These are phyloP conservation scores for Aspergillus affinis DNA, from an alignment of 495 filamentous ascomycete genomes.

Conservation along the genomic window DNA sequence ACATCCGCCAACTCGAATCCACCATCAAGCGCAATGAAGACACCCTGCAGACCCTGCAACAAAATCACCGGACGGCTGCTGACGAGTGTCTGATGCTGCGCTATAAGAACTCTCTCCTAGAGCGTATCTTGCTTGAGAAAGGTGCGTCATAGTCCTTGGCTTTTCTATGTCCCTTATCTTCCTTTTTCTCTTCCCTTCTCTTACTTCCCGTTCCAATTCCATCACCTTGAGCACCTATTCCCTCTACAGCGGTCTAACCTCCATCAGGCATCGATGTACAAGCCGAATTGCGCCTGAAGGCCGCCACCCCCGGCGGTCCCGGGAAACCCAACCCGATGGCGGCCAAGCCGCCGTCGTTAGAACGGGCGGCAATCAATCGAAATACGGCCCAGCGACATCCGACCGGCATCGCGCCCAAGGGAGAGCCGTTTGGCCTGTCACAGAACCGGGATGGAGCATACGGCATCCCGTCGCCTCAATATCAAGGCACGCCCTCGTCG, in stretches of 20 bases:
- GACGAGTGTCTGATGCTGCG: slow-evolving; percentile 98
- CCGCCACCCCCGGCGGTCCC: slow-evolving; percentile 64
- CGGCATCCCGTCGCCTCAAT: slow-evolving; percentile 57
- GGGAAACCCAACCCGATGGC: slow-evolving; percentile 54
- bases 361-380: slow-evolving; percentile 70
- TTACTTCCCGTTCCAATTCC: slow-evolving; percentile 7
- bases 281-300: slow-evolving; percentile 87
- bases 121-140: slow-evolving; percentile 94
- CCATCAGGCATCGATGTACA: slow-evolving; percentile 89
- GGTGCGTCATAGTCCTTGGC: slow-evolving; percentile 45
- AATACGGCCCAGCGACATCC: slow-evolving; percentile 66
- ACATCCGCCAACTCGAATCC: slow-evolving; percentile 97
- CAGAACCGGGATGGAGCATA: slow-evolving; percentile 51
- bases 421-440: slow-evolving; percentile 58
- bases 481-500: slow-evolving; percentile 78
- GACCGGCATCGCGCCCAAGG: slow-evolving; percentile 70
- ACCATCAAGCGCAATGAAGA: slow-evolving; percentile 98
- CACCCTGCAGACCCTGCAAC: slow-evolving; percentile 83
- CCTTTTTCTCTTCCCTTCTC: not conserved
- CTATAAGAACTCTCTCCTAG: slow-evolving; percentile 96
- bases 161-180: no score
- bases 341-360: slow-evolving; percentile 61
- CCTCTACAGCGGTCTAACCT: slow-evolving; percentile 18
- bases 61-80: slow-evolving; percentile 89
- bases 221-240: not conserved